Conservation (phyloP, 306 rosid species). For the Parietaria judaica region DNA sequence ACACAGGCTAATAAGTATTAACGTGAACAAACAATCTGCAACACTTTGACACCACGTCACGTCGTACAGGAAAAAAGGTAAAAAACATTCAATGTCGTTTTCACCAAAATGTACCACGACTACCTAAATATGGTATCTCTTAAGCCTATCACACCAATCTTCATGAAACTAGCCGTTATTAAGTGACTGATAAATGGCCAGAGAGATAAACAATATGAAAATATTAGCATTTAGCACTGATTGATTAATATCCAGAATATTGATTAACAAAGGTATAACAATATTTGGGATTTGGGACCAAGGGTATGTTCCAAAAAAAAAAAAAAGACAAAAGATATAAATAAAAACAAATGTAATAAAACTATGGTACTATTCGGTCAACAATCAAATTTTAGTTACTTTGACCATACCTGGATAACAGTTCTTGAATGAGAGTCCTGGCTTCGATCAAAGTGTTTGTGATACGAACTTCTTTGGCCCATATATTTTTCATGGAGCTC, state of each 20-base stretch:
- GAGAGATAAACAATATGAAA: background rate
- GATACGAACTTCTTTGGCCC: constrained; percentile 52
- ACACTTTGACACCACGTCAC: background rate
- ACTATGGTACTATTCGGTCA: background rate
- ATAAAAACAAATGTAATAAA: background rate
- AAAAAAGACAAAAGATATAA: background rate
- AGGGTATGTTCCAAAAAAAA: no score
- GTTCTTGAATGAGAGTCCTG: constrained; percentile 43
- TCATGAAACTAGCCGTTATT: background rate
- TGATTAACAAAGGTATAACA: no score
- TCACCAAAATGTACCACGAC: background rate
- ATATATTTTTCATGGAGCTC: constrained; percentile 37
- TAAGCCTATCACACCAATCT: background rate
- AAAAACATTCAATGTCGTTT: background rate
- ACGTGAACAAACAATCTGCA: background rate
- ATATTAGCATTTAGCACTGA: no score
- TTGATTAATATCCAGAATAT: no score
- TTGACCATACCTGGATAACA: constrained; percentile 16
- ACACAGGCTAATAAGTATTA: background rate
- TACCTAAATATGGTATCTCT: background rate
- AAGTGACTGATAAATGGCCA: background rate
- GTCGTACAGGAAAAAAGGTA: constrained; percentile 3
- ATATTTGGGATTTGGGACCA: background rate
- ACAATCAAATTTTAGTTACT: background rate
- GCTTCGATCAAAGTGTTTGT: constrained; percentile 37